Conservation (phyloP, 192 early-diverging fungal species). For the Gamsiella multidivaricata region DNA sequence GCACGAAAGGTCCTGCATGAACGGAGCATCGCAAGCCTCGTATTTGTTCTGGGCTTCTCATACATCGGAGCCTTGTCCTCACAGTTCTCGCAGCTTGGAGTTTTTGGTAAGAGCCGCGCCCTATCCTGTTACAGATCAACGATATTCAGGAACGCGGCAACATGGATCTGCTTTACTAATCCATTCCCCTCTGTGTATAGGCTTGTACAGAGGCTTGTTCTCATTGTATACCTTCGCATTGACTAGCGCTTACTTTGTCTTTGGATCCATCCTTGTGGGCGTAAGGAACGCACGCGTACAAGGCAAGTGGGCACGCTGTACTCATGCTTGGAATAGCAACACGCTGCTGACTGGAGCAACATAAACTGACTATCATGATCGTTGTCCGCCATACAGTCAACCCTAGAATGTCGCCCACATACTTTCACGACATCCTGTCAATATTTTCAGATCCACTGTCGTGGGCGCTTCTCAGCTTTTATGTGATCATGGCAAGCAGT, state of each 20-base stretch:
- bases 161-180: too few species aligned
- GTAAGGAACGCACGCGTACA: constrained; percentile 36
- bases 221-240: constrained; percentile 18
- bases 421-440: constrained; percentile 25
- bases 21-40: constrained; percentile 28
- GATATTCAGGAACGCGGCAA: too few species aligned
- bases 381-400: constrained; percentile 19
- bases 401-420: constrained; percentile 39
- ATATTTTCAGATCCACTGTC: constrained; percentile 24
- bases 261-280: constrained; percentile 32
- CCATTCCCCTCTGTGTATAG: constrained; percentile 5
- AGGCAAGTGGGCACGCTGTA: constrained; percentile 18
- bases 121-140: too few species aligned
- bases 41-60: constrained; percentile 27
- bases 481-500: constrained; percentile 11
- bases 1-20: constrained; percentile 31
- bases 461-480: constrained; percentile 31
- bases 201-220: constrained; percentile 17
- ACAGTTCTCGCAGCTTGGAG: constrained; percentile 7
- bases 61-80: constrained; percentile 29
- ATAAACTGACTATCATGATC: background rate
- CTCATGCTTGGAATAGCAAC: background rate
- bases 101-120: constrained; percentile 13
- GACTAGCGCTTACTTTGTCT: constrained; percentile 16
- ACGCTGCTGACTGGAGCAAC: too few species aligned